Evolutionary conservation across 495 filamentous ascomycete species (phyloP).

Genomic region (Immersiella caudata): DNA sequence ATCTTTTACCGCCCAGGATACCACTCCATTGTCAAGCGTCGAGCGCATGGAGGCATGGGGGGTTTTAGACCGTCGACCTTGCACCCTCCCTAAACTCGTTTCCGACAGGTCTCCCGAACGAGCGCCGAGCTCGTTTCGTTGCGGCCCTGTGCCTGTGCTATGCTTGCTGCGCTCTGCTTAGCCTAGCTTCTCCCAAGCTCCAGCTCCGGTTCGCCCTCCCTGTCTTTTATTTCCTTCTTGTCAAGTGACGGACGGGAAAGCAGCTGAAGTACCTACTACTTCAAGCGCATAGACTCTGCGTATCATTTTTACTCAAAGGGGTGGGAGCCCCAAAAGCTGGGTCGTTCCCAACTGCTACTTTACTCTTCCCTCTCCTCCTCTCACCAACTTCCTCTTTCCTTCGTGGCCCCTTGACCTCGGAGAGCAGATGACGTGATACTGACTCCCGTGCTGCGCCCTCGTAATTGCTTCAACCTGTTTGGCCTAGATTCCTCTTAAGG

Average conservation of each 20-base stretch:
- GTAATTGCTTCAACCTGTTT: constrained; percentile 23
- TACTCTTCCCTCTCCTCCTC: constrained; percentile 15
- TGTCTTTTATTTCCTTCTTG: constrained; percentile 26
- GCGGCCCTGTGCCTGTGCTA: not conserved
- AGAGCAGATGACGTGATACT: constrained; percentile 38
- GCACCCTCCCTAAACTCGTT: constrained; percentile 35
- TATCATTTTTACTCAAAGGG: too few relatives aligned
- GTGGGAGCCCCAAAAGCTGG: constrained; percentile 27
- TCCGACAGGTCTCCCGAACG: constrained; percentile 37
- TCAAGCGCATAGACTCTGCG: not conserved
- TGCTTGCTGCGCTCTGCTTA: constrained; percentile 21
- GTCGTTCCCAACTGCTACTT: constrained; percentile 19
- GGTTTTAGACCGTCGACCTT: constrained; percentile 30
- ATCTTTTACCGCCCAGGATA: constrained; percentile 31
- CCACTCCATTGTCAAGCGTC: constrained; percentile 34
- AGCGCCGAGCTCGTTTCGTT: constrained; percentile 25
- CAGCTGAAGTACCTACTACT: constrained; percentile 24
- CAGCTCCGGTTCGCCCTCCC: constrained; percentile 29
- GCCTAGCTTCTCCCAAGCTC: constrained; percentile 27
- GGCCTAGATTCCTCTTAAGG: constrained; percentile 10
- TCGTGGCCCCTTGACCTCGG: constrained; percentile 23
- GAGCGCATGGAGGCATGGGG: constrained; percentile 25
- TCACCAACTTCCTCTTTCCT: constrained; percentile 35
- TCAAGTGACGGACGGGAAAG: constrained; percentile 35
- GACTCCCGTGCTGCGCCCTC: constrained; percentile 21